Conservation (phyloP, 768 basidiomycete species). For the Plicaturopsis crispa region DNA sequence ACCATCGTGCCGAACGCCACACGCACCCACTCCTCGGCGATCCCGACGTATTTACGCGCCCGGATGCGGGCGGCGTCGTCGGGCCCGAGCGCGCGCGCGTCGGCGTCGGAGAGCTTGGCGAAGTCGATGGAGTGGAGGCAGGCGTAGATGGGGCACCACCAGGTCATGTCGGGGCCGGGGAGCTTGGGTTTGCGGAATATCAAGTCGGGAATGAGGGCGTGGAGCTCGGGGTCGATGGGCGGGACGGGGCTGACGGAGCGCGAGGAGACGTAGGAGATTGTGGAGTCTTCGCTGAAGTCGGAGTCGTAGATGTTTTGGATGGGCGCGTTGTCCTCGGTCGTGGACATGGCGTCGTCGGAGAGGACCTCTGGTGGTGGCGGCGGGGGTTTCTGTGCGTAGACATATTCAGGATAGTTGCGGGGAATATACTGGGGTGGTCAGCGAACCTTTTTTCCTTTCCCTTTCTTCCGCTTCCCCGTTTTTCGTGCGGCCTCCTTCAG, state of each 20-base stretch:
- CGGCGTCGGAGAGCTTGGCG: conserved; percentile 27
- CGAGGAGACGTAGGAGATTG: conserved; percentile 33
- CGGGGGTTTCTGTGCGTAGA: conserved; percentile 4
- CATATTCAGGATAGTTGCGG: background rate
- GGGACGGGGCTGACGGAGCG: conserved; percentile 16
- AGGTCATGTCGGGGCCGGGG: conserved; percentile 35
- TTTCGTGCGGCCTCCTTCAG: too few relatives aligned
- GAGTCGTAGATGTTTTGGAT: conserved; percentile 39
- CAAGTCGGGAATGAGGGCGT: conserved; percentile 26
- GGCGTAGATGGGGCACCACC: conserved; percentile 39
- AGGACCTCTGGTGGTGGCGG: conserved; percentile 16
- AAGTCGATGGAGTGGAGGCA: conserved; percentile 44
- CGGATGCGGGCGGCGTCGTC: conserved; percentile 6
- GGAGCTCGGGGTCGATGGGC: conserved; percentile 12
- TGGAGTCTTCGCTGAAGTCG: conserved; percentile 51
- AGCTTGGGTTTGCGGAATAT: conserved; percentile 29
- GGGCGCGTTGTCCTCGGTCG: conserved; percentile 3
- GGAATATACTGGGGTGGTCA: background rate
- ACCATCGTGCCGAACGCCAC: background rate
- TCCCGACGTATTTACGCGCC: background rate
- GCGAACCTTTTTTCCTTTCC: background rate
- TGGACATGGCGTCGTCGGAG: too few relatives aligned
- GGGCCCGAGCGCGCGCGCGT: conserved; percentile 17
- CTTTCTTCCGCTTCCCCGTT: background rate
- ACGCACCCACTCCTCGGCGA: background rate